phyloP scores from a whole-genome alignment of 1,139 yeast genomes.

The Candida frijolesensis region DNA sequence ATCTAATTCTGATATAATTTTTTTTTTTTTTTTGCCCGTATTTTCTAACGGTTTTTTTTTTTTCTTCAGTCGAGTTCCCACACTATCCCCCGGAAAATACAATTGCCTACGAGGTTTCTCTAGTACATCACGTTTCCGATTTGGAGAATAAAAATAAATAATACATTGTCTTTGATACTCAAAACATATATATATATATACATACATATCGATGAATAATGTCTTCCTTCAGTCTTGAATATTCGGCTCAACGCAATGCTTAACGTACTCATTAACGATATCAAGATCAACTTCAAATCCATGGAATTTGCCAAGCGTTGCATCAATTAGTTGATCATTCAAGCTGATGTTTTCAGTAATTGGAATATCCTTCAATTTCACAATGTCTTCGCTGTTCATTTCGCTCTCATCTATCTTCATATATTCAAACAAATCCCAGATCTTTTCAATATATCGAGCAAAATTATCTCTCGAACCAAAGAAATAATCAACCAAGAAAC shows the following conservation, averaged over 20 bases:
- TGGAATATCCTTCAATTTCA: constrained; percentile 9
- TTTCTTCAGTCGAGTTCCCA: background rate
- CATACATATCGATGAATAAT: background rate
- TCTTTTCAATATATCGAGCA: constrained; percentile 25
- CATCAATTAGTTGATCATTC: constrained; percentile 24
- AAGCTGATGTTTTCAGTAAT: constrained; percentile 23
- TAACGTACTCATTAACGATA: constrained; percentile 29
- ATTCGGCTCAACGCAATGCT: constrained; percentile 25
- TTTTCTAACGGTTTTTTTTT: background rate
- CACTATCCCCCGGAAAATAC: no score
- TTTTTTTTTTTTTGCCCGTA: background rate
- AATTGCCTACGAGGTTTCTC: no score
- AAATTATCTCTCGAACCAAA: constrained; percentile 37
- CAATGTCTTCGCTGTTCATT: constrained; percentile 1
- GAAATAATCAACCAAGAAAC: constrained; percentile 23
- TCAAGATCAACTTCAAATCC: constrained; percentile 27
- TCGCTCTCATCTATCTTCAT: constrained; percentile 17
- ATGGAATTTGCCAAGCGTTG: constrained; percentile 19
- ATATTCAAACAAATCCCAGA: constrained; percentile 31
- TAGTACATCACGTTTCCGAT: no score
- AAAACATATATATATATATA: background rate
- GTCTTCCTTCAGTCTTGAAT: constrained; percentile 7
- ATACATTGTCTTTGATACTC: background rate
- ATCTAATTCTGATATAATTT: background rate
- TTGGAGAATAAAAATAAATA: no score